Conservation (phyloP, 225 moss, liverwort and hornwort species). For the Rhytidiadelphus loreus region DNA sequence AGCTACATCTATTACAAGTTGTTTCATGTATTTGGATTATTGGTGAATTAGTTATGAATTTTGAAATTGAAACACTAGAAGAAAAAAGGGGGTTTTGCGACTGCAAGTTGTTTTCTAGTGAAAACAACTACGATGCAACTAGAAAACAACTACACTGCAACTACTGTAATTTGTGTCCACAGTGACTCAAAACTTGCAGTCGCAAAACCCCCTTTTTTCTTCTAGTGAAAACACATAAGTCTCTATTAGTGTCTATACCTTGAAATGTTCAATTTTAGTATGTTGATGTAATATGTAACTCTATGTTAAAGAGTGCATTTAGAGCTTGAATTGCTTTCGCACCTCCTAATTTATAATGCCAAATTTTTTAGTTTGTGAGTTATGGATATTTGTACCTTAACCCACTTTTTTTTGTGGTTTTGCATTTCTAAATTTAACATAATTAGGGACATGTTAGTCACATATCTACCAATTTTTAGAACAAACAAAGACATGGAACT, state of each 20-base stretch:
- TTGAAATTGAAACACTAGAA: background rate
- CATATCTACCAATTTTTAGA: background rate
- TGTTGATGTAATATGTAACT: background rate
- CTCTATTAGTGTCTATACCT: background rate
- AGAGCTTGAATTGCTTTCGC: background rate
- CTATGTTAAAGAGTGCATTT: background rate
- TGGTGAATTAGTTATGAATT: background rate
- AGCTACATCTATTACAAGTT: background rate
- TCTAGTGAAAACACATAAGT: background rate
- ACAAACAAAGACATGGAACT: rapidly evolving
- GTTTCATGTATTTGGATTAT: background rate
- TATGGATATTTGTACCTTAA: background rate
- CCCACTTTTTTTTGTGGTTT: background rate
- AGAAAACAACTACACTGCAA: too few species aligned
- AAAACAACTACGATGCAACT: too few species aligned
- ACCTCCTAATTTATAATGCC: background rate
- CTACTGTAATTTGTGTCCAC: too few species aligned
- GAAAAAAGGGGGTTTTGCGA: too few species aligned
- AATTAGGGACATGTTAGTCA: background rate
- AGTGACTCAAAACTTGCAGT: too few species aligned
- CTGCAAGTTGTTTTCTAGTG: too few species aligned
- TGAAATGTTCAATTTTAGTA: background rate
- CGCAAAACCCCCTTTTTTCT: too few species aligned
- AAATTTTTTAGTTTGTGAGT: background rate
- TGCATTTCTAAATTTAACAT: too few species aligned